These are phyloP conservation scores for Forsythia suspensa DNA, from an alignment of 257 asterid species.

Conservation along the genomic window DNA sequence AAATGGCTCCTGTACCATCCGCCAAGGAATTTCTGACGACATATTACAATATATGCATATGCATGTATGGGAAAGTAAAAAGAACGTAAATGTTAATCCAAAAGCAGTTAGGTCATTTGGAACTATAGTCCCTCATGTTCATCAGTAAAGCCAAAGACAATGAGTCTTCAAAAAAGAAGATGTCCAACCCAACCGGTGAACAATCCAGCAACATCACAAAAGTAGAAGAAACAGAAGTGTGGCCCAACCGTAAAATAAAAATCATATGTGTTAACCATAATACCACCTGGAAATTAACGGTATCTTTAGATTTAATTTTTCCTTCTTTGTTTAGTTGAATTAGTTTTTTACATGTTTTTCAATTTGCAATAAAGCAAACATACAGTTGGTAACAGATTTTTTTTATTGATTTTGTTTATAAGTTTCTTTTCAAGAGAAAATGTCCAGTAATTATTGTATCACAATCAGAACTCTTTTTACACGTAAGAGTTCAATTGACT, in stretches of 20 bases:
- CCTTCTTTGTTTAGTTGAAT: neutral
- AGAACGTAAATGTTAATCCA: neutral
- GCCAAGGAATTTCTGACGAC: neutral
- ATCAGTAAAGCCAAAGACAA: slow-evolving; percentile 4
- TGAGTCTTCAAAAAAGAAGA: neutral
- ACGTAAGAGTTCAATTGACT: neutral
- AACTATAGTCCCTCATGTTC: neutral
- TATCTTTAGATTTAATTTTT: neutral
- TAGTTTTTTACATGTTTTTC: neutral
- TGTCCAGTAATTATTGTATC: neutral
- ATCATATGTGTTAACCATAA: neutral
- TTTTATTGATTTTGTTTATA: neutral
- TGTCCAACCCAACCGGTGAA: neutral
- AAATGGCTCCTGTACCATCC: neutral
- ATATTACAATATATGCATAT: neutral
- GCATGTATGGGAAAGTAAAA: neutral
- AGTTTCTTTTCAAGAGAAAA: neutral
- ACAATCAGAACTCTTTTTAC: neutral
- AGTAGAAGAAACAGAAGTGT: neutral
- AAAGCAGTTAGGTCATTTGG: neutral
- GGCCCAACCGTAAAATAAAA: neutral
- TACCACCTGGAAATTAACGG: neutral
- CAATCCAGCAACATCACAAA: neutral
- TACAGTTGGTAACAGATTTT: neutral
- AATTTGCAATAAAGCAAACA: neutral